These are phyloP conservation scores for Daldinia sp. DNA, from an alignment of 2,329 filamentous ascomycete genomes.

Conservation along the genomic window DNA sequence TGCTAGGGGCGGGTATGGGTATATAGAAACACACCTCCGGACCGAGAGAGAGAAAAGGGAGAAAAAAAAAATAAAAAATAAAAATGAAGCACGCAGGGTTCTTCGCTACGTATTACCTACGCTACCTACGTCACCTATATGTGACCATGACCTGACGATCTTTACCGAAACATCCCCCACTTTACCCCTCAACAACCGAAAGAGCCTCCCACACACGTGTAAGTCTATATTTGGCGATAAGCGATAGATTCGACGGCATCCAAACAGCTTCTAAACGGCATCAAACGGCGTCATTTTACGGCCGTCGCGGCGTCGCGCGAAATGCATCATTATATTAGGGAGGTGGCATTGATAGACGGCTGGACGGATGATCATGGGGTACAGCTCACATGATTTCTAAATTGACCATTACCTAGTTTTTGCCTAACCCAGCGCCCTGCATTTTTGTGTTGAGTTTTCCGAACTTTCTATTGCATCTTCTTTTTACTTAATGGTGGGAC, in stretches of 20 bases:
- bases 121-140: constrained; percentile 32
- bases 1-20: not conserved
- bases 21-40: constrained; percentile 17
- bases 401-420: constrained; percentile 30
- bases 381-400: constrained; percentile 27
- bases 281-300: not conserved
- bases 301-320: not conserved
- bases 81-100: too few species aligned
- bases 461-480: constrained; percentile 31
- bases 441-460: constrained; percentile 10
- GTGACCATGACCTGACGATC: constrained; percentile 36
- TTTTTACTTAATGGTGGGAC: constrained; percentile 18
- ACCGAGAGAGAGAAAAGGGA: too few species aligned
- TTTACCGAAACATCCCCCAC: constrained; percentile 25
- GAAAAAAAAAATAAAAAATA: too few species aligned
- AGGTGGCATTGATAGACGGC: constrained; percentile 19
- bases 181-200: constrained; percentile 31
- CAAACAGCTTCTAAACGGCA: too few species aligned
- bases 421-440: constrained; percentile 36
- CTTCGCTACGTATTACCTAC: too few species aligned
- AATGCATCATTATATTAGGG: not conserved
- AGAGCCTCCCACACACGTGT: constrained; percentile 31
- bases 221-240: constrained; percentile 23
- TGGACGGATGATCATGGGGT: constrained; percentile 29
- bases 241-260: not conserved